Evolutionary conservation across 768 basidiomycete genomes (phyloP).

Genomic region (Holtermanniella nyarrowii): DNA sequence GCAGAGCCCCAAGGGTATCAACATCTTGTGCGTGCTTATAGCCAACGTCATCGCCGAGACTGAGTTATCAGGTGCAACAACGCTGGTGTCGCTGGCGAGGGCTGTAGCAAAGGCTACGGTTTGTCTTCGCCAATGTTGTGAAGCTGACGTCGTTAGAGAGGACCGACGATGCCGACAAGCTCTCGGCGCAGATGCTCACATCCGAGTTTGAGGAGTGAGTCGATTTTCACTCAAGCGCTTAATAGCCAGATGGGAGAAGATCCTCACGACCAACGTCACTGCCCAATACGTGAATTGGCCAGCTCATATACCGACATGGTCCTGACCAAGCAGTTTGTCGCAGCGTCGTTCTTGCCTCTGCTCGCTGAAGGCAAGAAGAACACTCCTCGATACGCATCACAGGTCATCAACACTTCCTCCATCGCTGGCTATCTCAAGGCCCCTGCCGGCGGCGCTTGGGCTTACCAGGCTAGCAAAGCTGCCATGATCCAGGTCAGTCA

Average conservation of each 20-base stretch:
- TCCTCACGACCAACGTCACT: constrained; percentile 17
- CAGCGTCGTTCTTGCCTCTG: constrained; percentile 30
- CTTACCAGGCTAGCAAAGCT: constrained; percentile 26
- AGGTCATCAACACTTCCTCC: constrained; percentile 26
- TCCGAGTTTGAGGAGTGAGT: constrained; percentile 20
- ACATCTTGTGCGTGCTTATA: constrained; percentile 18
- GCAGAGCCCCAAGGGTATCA: constrained; percentile 21
- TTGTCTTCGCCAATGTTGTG: neutral
- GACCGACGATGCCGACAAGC: constrained; percentile 14
- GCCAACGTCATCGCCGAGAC: neutral
- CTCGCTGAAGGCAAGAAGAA: constrained; percentile 14
- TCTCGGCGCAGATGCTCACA: constrained; percentile 18
- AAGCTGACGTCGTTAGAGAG: constrained; percentile 3
- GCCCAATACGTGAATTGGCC: constrained; percentile 17
- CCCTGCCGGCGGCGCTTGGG: constrained; percentile 26
- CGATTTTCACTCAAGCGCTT: neutral
- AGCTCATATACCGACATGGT: neutral
- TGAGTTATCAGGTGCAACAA: constrained; percentile 28
- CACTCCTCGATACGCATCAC: constrained; percentile 24
- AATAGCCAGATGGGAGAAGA: constrained; percentile 3
- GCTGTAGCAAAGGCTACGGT: constrained; percentile 21
- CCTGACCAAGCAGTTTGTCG: constrained; percentile 15
- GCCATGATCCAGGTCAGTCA: constrained; percentile 17
- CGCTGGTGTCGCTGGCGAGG: constrained; percentile 35
- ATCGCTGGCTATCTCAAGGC: constrained; percentile 25